Base-by-base conservation (phyloP, 805 yeast species). In the Candida incommunis region DNA sequence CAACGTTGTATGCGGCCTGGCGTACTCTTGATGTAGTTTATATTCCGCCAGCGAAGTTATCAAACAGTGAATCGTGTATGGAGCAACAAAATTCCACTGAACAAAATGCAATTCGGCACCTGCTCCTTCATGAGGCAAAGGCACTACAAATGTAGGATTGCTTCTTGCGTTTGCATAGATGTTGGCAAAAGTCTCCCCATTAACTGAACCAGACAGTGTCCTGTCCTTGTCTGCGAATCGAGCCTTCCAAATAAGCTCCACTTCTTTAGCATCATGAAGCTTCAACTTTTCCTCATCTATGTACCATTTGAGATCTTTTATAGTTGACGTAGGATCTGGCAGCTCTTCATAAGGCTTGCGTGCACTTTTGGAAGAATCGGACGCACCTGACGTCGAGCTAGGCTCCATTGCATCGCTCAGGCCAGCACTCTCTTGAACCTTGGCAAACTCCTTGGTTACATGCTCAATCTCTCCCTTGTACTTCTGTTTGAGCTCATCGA, bases 1-100 rank as follows among this genome's bases (percentile, higher is more conserved):
- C 50, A 92, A 68, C 0, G 95, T 84, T 0, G 96, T 86, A 62
- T 92, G 97, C 1, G 98, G 97, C 58, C 85, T 80, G 7, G 98
- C 95, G 62, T 71, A 92, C 58, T 90, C 96, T 46, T 75, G 76
- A 58, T 90, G 96, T 23, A 87, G 71, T 61, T 90, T 87, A 64
- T 77, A 92, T 63, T 92, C 97, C 1, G 92, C 88, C 51, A 92
- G 71, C 0, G 96, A 78, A 1, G 98, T 92, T 54, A 92, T 69
- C 73, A 92, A 72, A 58, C 94, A 85, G 64, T 92, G 96, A 1
- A 84, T 70, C 2, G 96, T 88, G 37, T 76, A 54, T 15, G 83
- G 80, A 0, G 90, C 95, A 13, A 82, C 88, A 60, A 86, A 84
- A 18, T 77, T 71, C 98, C 98, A 92, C 65, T 92, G 97, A 21